Evolutionary conservation across 306 rosid genomes (phyloP).

Genomic region (Adenanthera pavonina): DNA sequence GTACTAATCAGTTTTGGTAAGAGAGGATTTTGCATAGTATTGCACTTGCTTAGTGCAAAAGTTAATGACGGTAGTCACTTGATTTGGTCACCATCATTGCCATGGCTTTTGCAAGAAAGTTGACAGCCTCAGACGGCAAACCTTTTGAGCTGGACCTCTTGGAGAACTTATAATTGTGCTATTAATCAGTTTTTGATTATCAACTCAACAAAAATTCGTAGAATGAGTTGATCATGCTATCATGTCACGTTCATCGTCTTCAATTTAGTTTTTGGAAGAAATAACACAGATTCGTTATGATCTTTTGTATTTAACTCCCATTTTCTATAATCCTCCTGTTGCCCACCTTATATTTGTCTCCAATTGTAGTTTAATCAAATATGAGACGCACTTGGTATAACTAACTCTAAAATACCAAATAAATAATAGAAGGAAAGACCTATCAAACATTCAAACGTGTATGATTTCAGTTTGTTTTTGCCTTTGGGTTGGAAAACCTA

Average conservation of each 20-base stretch:
- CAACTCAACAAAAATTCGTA: background rate
- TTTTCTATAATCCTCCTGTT: background rate
- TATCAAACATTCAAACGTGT: conserved; percentile 18
- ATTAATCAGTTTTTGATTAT: no score
- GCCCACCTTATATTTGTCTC: no score
- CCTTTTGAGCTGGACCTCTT: background rate
- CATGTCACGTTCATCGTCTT: no score
- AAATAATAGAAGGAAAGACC: conserved; percentile 16
- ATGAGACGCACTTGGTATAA: no score
- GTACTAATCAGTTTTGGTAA: background rate
- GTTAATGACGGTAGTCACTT: background rate
- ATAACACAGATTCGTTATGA: background rate
- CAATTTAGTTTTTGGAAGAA: background rate
- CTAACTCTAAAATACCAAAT: background rate
- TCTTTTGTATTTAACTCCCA: background rate
- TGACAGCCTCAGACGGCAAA: conserved; percentile 24
- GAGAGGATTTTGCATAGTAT: background rate
- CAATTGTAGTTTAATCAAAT: no score
- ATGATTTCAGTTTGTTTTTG: background rate
- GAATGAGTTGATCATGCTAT: no score
- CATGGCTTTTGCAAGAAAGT: conserved; percentile 33
- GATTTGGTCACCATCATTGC: background rate
- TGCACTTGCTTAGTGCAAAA: background rate
- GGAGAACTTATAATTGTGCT: background rate
- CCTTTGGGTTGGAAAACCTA: background rate